Evolutionary conservation across 306 rosid genomes (phyloP).

Genomic region (Fagus sylvatica): DNA sequence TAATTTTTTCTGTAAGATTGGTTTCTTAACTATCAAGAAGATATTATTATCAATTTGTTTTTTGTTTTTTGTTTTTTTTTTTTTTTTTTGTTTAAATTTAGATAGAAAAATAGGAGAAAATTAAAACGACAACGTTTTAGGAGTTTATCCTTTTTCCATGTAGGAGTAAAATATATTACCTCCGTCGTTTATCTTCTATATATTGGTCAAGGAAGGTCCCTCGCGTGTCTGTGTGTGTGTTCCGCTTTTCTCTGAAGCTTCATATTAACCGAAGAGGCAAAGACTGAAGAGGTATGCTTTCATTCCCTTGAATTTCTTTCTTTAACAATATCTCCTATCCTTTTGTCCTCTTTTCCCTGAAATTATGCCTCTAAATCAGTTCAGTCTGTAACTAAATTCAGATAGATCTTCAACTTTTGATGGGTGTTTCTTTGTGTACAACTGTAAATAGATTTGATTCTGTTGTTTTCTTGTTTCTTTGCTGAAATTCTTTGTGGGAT

Average conservation of each 20-base stretch:
- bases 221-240: neutral
- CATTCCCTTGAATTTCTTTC: neutral
- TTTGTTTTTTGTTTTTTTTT: no score
- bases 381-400: neutral
- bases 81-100: no score
- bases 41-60: no score
- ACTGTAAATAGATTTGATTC: neutral
- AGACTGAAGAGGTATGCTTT: neutral
- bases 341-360: neutral
- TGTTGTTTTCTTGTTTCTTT: neutral
- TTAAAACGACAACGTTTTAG: no score
- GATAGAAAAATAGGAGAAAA: neutral
- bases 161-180: neutral
- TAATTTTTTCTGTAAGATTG: no score
- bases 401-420: conserved; percentile 18
- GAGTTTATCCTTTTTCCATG: neutral
- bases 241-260: neutral
- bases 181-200: neutral
- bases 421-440: neutral
- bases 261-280: neutral
- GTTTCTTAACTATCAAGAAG: no score
- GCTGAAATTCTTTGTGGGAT: neutral
- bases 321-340: neutral
- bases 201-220: neutral
- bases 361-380: neutral